phyloP scores from a whole-genome alignment of 805 yeast species.

The Wickerhamomyces xylosicus region DNA sequence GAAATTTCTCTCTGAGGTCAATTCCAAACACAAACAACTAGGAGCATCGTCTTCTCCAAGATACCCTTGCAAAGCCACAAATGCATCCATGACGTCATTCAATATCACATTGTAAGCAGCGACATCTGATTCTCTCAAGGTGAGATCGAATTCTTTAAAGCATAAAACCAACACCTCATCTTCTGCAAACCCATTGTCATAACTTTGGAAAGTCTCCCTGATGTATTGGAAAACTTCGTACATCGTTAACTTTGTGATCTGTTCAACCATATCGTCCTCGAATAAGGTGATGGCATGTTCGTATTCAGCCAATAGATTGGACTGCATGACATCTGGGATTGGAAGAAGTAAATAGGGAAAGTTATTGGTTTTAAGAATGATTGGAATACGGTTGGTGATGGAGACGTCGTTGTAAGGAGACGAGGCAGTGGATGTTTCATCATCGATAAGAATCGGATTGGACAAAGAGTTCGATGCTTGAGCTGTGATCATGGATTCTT shows the following conservation, averaged over 20 bases:
- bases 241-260: conserved; percentile 5
- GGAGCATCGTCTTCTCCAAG: conserved; percentile 3
- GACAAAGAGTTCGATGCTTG: background rate
- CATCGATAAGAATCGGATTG: background rate
- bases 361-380: conserved; percentile 11
- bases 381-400: conserved; percentile 5
- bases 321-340: conserved; percentile 1
- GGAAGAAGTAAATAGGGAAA: conserved; percentile 16
- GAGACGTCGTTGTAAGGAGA: background rate
- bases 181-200: conserved; percentile 13
- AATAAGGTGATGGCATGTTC: conserved; percentile 10
- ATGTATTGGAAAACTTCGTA: conserved; percentile 11
- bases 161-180: conserved; percentile 11
- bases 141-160: conserved; percentile 13
- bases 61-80: conserved; percentile 3
- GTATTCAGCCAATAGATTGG: conserved; percentile 4
- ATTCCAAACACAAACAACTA: conserved; percentile 7
- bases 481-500: background rate
- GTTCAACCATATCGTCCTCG: conserved; percentile 10
- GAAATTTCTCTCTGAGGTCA: conserved; percentile 10
- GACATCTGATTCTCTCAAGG: conserved; percentile 10
- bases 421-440: background rate
- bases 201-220: conserved; percentile 9
- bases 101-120: conserved; percentile 11
- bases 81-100: conserved; percentile 11